Percentiles rank a stretch among this genome's conserved stretches.
These are phyloP conservation scores for Rhytidhysteron rufulum DNA, from an alignment of 2,329 filamentous ascomycete genomes.

Conservation along the genomic window DNA sequence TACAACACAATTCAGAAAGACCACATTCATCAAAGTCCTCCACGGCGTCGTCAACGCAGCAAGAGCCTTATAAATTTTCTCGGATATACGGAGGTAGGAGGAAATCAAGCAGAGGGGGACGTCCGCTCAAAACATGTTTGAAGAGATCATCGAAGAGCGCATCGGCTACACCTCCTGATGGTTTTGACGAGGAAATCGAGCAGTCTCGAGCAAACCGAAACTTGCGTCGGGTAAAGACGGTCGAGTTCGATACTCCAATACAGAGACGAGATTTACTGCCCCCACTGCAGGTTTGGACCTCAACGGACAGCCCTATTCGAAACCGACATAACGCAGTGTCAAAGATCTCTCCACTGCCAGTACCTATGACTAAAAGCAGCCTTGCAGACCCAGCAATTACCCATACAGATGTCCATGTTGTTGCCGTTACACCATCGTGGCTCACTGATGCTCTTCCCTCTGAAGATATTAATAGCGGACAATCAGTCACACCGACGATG, in stretches of 20 bases:
- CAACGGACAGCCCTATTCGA: not conserved
- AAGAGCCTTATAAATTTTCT: too few relatives aligned
- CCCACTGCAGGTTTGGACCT: slow-evolving; percentile 3
- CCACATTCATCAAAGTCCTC: slow-evolving; percentile 6
- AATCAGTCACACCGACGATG: slow-evolving; percentile 29
- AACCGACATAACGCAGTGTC: not conserved
- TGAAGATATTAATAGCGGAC: slow-evolving; percentile 5
- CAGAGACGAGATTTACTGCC: slow-evolving; percentile 5
- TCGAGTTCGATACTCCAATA: slow-evolving; percentile 22
- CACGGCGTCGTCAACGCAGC: slow-evolving; percentile 3
- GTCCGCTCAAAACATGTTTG: slow-evolving; percentile 24
- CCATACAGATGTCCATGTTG: slow-evolving; percentile 31
- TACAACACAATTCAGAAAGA: slow-evolving; percentile 4
- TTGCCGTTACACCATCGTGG: slow-evolving; percentile 22
- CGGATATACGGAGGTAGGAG: too few relatives aligned
- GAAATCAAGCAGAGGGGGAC: not conserved
- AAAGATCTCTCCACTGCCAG: slow-evolving; percentile 8
- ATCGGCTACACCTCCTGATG: slow-evolving; percentile 13
- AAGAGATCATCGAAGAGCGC: slow-evolving; percentile 22
- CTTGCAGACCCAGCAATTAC: slow-evolving; percentile 26
- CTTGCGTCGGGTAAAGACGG: slow-evolving; percentile 25
- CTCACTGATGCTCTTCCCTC: not conserved
- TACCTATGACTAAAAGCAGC: slow-evolving; percentile 15
- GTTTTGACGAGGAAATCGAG: not conserved
- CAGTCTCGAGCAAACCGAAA: not conserved